Percentiles rank a stretch among this genome's conserved stretches.
Conservation (phyloP, 352 stramenopile genomes). For the Thalassiosira livingstoniorum region DNA sequence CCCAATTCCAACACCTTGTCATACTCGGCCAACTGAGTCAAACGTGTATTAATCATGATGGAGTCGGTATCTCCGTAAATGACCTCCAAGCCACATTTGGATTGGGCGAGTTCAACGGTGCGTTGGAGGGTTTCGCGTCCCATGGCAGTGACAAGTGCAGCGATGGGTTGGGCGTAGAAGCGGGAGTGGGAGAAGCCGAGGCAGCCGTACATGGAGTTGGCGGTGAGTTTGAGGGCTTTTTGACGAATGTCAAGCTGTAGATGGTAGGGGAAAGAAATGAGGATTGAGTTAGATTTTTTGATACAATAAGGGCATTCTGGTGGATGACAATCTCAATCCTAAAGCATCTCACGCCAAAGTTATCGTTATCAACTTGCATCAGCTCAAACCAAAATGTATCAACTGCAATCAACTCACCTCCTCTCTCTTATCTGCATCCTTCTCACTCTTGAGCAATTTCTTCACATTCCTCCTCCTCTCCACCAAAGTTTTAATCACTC, state of each 20-base stretch:
- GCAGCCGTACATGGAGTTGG: conserved; percentile 99
- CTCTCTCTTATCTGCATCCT: conserved; percentile 88
- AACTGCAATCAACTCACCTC: conserved; percentile 64
- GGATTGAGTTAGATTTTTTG: conserved; percentile 4
- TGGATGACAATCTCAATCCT: too few species aligned
- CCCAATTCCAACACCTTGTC: conserved; percentile 93
- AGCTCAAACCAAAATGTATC: too few species aligned
- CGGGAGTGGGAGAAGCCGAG: conserved; percentile 98
- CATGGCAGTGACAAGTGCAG: conserved; percentile 98
- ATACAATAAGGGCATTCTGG: too few species aligned
- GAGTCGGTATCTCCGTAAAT: conserved; percentile 99
- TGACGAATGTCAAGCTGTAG: conserved; percentile 97
- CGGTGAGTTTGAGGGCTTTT: conserved; percentile 99
- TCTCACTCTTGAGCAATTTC: conserved; percentile 94
- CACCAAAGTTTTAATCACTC: conserved; percentile 97
- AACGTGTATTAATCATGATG: conserved; percentile 99
- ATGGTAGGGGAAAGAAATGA: conserved; percentile 15
- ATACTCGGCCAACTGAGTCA: conserved; percentile 89
- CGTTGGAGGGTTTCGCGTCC: conserved; percentile 97
- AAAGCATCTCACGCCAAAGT: too few species aligned
- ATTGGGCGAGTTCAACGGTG: conserved; percentile 97
- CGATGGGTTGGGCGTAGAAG: conserved; percentile 99
- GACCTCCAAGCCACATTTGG: conserved; percentile 97
- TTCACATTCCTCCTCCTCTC: conserved; percentile 98
- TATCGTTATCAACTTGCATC: too few species aligned